phyloP scores from a whole-genome alignment of 2,329 filamentous ascomycete genomes.

The Fonsecaea monophora region DNA sequence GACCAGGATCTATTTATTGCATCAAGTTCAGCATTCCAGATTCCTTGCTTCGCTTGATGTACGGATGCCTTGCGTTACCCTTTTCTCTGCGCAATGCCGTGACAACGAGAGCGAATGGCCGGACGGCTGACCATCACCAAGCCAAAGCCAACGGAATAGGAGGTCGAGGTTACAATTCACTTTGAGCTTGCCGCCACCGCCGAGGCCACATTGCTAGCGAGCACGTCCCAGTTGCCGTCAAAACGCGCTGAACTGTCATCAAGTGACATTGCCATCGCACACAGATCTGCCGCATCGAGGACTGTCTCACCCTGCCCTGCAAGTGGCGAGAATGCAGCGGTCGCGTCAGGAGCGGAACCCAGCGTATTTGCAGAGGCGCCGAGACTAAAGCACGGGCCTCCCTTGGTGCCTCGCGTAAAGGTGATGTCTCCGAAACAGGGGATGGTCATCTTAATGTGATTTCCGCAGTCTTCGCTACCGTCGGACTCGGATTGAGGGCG shows the following conservation, averaged over 20 bases:
- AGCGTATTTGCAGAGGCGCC: not conserved
- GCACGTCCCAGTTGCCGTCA: constrained; percentile 9
- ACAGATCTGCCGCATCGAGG: not conserved
- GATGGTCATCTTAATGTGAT: constrained; percentile 5
- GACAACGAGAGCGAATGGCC: not conserved
- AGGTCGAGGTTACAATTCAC: not conserved
- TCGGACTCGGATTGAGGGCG: not conserved
- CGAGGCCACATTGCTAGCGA: constrained; percentile 1
- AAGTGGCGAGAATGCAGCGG: not conserved
- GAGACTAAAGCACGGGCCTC: not conserved
- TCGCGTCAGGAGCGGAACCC: not conserved
- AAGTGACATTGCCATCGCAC: not conserved
- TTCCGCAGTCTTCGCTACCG: not conserved
- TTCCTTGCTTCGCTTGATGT: too few species aligned
- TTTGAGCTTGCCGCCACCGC: not conserved
- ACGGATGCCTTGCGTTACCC: too few species aligned
- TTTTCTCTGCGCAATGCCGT: too few species aligned
- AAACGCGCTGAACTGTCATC: not conserved
- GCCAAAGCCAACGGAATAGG: not conserved
- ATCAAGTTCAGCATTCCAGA: too few species aligned
- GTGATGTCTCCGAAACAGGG: constrained; percentile 21
- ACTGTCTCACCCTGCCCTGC: not conserved
- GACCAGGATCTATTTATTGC: too few species aligned
- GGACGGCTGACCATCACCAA: not conserved
- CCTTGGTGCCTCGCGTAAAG: not conserved